phyloP scores from a whole-genome alignment of 2,329 filamentous ascomycete genomes.

The Cladosporium velox region DNA sequence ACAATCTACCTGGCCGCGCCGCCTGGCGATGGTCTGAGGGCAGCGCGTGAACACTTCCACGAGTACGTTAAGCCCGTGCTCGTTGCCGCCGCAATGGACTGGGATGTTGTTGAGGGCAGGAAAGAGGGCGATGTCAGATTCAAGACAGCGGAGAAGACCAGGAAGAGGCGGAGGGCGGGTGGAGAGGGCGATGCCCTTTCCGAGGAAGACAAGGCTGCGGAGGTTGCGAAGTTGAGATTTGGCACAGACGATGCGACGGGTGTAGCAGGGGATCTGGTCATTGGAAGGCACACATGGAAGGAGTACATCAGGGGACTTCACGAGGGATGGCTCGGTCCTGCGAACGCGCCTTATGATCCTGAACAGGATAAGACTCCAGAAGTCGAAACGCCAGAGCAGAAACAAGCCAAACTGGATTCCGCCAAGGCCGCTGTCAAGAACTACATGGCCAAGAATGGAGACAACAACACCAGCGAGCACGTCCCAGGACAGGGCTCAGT shows the following conservation, averaged over 20 bases:
- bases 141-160: slow-evolving; percentile 81
- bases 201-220: slow-evolving; percentile 58
- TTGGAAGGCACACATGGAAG: slow-evolving; percentile 94
- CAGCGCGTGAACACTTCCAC: slow-evolving; percentile 91
- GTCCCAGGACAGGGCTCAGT: slow-evolving; percentile 28
- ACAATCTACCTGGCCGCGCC: slow-evolving; percentile 85
- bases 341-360: slow-evolving; percentile 59
- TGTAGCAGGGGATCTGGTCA: slow-evolving; percentile 78
- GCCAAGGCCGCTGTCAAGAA: neutral
- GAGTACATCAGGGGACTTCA: slow-evolving; percentile 92
- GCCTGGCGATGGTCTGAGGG: slow-evolving; percentile 79
- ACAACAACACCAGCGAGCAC: slow-evolving; percentile 18
- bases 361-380: slow-evolving; percentile 26
- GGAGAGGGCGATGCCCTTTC: slow-evolving; percentile 51
- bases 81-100: slow-evolving; percentile 86
- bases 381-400: slow-evolving; percentile 19
- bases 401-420: slow-evolving; percentile 11
- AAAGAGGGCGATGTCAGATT: slow-evolving; percentile 91
- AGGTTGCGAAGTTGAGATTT: slow-evolving; percentile 63
- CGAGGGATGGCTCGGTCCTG: slow-evolving; percentile 91
- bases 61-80: slow-evolving; percentile 94
- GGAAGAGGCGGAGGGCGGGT: slow-evolving; percentile 63
- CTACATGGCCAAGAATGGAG: neutral
- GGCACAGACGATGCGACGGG: slow-evolving; percentile 73
- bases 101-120: slow-evolving; percentile 91